phyloP scores from a whole-genome alignment of 2,329 filamentous ascomycete genomes.

The Neonectria neomacrospora region DNA sequence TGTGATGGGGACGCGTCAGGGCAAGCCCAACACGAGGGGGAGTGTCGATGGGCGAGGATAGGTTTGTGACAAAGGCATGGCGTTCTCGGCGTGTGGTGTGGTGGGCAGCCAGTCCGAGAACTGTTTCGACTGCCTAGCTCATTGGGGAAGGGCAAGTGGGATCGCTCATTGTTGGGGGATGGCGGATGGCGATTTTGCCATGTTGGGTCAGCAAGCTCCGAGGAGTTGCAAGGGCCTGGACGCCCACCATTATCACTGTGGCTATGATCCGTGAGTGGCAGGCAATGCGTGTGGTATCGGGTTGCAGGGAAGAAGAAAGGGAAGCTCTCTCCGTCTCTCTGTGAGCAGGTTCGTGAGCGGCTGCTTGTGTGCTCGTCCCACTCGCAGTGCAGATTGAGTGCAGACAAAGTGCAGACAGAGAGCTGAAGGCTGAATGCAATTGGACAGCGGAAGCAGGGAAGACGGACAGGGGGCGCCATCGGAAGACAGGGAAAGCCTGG shows the following conservation, averaged over 20 bases:
- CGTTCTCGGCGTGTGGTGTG: background rate
- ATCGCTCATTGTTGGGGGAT: constrained; percentile 19
- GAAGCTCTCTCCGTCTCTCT: too few relatives aligned
- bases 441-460: background rate
- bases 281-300: constrained; percentile 16
- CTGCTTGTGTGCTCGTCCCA: background rate
- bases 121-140: background rate
- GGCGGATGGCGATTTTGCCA: constrained; percentile 22
- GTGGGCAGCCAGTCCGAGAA: background rate
- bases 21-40: constrained; percentile 13
- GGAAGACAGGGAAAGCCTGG: background rate
- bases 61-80: background rate
- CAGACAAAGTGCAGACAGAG: background rate
- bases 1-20: constrained; percentile 16
- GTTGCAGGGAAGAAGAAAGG: background rate
- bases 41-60: too few relatives aligned
- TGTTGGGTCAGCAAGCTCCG: constrained; percentile 23
- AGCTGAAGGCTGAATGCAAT: background rate
- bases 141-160: background rate
- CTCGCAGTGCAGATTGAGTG: background rate
- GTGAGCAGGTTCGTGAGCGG: background rate
- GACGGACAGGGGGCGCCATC: background rate
- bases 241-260: constrained; percentile 9
- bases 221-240: constrained; percentile 12
- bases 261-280: background rate